phyloP scores from a whole-genome alignment of 2,329 filamentous ascomycete genomes.

The Scedosporium dehoogii region DNA sequence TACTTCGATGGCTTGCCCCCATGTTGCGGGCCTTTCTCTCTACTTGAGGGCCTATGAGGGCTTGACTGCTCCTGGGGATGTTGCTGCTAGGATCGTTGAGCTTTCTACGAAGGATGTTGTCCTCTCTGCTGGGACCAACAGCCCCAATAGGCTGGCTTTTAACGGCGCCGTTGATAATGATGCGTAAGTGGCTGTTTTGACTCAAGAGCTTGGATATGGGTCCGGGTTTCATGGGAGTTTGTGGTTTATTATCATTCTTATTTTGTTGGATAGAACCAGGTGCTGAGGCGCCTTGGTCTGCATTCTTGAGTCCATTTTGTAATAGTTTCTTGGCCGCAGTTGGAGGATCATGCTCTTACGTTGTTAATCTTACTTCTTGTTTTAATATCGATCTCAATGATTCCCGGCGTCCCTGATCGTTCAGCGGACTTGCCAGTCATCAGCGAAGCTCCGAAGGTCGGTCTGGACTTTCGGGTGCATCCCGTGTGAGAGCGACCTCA shows the following conservation, averaged over 20 bases:
- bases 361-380: neutral
- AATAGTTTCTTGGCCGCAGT: neutral
- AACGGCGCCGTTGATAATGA: conserved; percentile 28
- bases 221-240: neutral
- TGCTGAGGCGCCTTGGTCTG: neutral
- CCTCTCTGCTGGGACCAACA: conserved; percentile 29
- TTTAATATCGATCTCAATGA: neutral
- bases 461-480: neutral
- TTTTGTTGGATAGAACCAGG: neutral
- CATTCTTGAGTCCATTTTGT: neutral
- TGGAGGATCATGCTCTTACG: neutral
- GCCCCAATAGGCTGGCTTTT: conserved; percentile 43
- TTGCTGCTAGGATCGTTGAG: conserved; percentile 35
- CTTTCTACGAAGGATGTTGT: conserved; percentile 31
- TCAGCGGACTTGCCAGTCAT: neutral
- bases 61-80: conserved; percentile 28
- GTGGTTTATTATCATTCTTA: neutral
- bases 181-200: neutral
- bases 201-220: neutral
- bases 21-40: conserved; percentile 45
- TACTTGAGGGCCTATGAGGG: conserved; percentile 36
- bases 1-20: conserved; percentile 53
- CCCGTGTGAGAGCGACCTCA: neutral
- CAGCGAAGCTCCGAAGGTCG: neutral
- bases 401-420: neutral